phyloP scores from a whole-genome alignment of 2,329 filamentous ascomycete species.

The Epicoccum nigrum region DNA sequence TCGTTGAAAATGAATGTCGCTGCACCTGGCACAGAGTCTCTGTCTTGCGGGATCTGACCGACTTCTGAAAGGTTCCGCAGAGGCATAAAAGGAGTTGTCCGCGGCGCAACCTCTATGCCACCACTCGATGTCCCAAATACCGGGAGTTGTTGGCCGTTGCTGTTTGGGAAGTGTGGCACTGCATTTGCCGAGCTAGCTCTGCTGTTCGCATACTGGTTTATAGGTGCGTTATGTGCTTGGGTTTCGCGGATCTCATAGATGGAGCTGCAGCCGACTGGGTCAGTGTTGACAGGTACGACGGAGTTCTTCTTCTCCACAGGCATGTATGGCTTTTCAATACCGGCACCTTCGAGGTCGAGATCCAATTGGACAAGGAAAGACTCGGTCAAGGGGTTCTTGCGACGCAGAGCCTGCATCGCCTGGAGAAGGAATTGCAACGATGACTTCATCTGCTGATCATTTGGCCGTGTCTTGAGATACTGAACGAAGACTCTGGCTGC shows the following conservation, averaged over 20 bases:
- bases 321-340: slow-evolving; percentile 60
- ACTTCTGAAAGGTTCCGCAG: slow-evolving; percentile 13
- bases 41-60: not conserved
- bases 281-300: slow-evolving; percentile 30
- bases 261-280: slow-evolving; percentile 39
- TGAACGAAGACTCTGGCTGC: slow-evolving; percentile 93
- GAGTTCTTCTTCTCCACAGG: slow-evolving; percentile 21
- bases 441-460: slow-evolving; percentile 77
- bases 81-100: slow-evolving; percentile 20
- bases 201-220: slow-evolving; percentile 37
- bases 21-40: slow-evolving; percentile 1
- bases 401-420: slow-evolving; percentile 88
- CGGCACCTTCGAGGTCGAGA: slow-evolving; percentile 81
- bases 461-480: slow-evolving; percentile 90
- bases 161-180: slow-evolving; percentile 5
- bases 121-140: slow-evolving; percentile 34
- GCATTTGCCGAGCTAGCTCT: not conserved
- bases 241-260: slow-evolving; percentile 45
- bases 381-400: slow-evolving; percentile 87
- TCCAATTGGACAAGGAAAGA: slow-evolving; percentile 94
- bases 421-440: slow-evolving; percentile 89
- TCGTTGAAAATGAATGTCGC: slow-evolving; percentile 27
- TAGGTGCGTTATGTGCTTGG: slow-evolving; percentile 31
- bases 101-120: slow-evolving; percentile 32
- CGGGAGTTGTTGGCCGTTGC: slow-evolving; percentile 17